These are phyloP conservation scores for Coemansia sp. DNA, from an alignment of 192 early-diverging fungal species.

Conservation along the genomic window DNA sequence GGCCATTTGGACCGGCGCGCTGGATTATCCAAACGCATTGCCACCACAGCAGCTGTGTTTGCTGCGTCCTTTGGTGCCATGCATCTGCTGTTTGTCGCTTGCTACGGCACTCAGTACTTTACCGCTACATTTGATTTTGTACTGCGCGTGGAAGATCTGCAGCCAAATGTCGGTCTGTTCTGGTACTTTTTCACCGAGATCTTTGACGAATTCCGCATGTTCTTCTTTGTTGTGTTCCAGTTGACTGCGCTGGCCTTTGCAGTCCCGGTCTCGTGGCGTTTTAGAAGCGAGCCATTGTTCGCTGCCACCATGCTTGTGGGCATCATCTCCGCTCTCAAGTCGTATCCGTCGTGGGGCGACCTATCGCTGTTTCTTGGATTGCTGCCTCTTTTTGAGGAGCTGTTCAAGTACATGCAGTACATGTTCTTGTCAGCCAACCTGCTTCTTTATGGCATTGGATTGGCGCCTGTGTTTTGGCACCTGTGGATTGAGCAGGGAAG, in stretches of 20 bases:
- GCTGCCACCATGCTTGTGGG: constrained; percentile 66
- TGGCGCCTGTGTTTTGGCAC: constrained; percentile 90
- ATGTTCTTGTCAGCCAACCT: constrained; percentile 70
- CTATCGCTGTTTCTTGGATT: constrained; percentile 78
- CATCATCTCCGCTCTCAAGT: constrained; percentile 85
- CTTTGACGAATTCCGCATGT: constrained; percentile 96
- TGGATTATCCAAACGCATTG: neutral
- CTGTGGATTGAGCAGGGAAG: constrained; percentile 95
- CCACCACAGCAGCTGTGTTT: constrained; percentile 17
- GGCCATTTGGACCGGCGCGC: neutral
- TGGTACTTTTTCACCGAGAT: constrained; percentile 99
- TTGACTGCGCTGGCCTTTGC: constrained; percentile 89
- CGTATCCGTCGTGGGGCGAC: constrained; percentile 91
- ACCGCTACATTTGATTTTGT: constrained; percentile 43
- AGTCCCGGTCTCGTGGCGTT: constrained; percentile 77
- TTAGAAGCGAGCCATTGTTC: constrained; percentile 79
- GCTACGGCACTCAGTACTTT: constrained; percentile 37
- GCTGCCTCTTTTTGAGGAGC: constrained; percentile 76
- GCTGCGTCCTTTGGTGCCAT: constrained; percentile 10
- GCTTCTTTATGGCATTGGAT: constrained; percentile 70
- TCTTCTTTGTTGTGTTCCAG: constrained; percentile 94
- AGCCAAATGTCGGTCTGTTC: constrained; percentile 94
- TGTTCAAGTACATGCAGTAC: constrained; percentile 91
- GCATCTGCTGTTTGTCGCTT: constrained; percentile 23
- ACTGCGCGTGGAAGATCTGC: constrained; percentile 79